Evolutionary conservation across 129 eudicot genomes (phyloP), one percentile per base, ranked within the genome.

Genomic region (Gnaphalium uliginosum): DNA sequence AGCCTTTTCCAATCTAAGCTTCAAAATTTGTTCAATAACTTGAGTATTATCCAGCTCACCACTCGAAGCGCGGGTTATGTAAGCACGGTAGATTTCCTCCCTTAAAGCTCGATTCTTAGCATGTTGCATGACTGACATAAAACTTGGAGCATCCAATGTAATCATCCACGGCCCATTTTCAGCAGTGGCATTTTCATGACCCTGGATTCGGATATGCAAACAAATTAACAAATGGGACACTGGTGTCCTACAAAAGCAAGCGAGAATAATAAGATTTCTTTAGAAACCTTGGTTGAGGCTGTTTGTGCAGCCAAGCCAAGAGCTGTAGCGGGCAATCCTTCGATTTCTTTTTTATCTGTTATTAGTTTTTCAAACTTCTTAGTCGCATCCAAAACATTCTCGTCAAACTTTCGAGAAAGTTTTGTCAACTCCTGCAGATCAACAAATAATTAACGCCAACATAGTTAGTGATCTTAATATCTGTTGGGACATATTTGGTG

Each of bases 141-240:
- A 88, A 79, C 98, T 93, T 54, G 98, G 98, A 60, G 89, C 98
- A 54, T 93, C 98, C 87, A 93, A 70, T 22, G 98, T 93, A 73
- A 93, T 90, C 46, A 93, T 71, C 98, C 98, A 93, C 35, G 98
- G 98, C 18, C 98, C 97, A 73, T 80, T 81, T 83, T 88, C 93
- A 54, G 98, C 87, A 18, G 93, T 93, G 81, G 98, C 98, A 85
- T 88, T 87, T 82, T 93, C 92, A 84, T 93, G 91, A 24, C 98
- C 98, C 96, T 93, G 71, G 71, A 66, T 37, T n/a, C 29, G 75
- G 30, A 77, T 30, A 35, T 25, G 37, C 27, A 73, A 30, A 65
- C 4, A 85, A 26, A 62, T 23, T 65, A 50, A 27, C 26, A 37
- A 51, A 11, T 4, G 72, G 19, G 29, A 13, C 72, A 68, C 10